phyloP scores from a whole-genome alignment of 495 filamentous ascomycete genomes.

The Penicillium parvum region DNA sequence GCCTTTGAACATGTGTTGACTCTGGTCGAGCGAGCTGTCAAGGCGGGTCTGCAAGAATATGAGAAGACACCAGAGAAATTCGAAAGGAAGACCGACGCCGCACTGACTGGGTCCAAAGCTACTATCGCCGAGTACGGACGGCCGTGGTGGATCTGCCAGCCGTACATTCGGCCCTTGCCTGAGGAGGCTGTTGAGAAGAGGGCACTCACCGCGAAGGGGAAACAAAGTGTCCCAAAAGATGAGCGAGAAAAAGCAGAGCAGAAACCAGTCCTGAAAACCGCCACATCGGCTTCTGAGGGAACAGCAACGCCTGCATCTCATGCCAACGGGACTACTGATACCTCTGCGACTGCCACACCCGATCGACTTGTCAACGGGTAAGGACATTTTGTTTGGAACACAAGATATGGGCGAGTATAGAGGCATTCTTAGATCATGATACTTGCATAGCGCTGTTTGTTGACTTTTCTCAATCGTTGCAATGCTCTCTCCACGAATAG shows the following conservation, averaged over 20 bases:
- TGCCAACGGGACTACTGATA: constrained; percentile 6
- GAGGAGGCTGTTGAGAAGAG: constrained; percentile 84
- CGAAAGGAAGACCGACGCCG: constrained; percentile 32
- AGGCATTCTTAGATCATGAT: constrained; percentile 4
- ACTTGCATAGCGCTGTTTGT: constrained; percentile 11
- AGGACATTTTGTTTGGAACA: neutral
- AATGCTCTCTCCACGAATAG: too few relatives aligned
- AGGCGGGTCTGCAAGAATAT: constrained; percentile 70
- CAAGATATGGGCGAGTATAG: neutral
- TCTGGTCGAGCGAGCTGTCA: constrained; percentile 65
- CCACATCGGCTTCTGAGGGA: constrained; percentile 12
- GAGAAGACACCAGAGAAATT: constrained; percentile 55
- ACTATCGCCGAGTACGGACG: constrained; percentile 66
- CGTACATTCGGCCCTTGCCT: constrained; percentile 81
- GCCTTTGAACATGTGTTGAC: constrained; percentile 67
- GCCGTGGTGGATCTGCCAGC: constrained; percentile 92
- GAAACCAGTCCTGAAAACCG: constrained; percentile 9
- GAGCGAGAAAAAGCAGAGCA: constrained; percentile 18
- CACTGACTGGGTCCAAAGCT: constrained; percentile 54
- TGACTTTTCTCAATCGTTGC: too few relatives aligned
- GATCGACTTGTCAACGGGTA: constrained; percentile 37
- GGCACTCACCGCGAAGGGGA: constrained; percentile 62
- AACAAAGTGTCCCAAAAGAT: constrained; percentile 29
- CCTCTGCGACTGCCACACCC: constrained; percentile 24
- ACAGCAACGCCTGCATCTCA: constrained; percentile 14